phyloP scores from a whole-genome alignment of 352 stramenopile species.

The Globisporangium canariense region DNA sequence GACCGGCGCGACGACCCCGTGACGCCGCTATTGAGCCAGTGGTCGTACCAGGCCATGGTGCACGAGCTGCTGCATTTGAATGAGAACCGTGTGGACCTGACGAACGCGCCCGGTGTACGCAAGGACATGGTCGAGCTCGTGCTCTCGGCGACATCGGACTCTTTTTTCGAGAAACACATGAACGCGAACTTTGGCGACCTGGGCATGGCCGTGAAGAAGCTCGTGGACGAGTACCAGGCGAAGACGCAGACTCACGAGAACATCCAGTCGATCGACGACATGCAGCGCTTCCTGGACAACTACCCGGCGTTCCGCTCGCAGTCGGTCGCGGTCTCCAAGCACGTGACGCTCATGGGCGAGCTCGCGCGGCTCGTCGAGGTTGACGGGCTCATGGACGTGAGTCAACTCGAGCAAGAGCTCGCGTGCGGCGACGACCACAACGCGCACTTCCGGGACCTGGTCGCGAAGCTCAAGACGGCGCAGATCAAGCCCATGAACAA shows the following conservation, averaged over 20 bases:
- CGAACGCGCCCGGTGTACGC: slow-evolving; percentile 90
- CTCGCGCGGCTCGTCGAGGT: slow-evolving; percentile 96
- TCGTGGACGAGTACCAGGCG: slow-evolving; percentile 89
- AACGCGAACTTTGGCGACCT: slow-evolving; percentile 99
- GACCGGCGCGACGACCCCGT: slow-evolving; percentile 98
- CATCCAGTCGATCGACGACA: slow-evolving; percentile 95
- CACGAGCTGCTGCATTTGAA: slow-evolving; percentile 98
- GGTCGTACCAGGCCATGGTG: slow-evolving; percentile 99
- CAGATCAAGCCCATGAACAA: slow-evolving; percentile 95
- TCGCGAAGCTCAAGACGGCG: slow-evolving; percentile 77
- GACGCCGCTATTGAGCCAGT: slow-evolving; percentile 97
- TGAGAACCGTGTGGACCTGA: slow-evolving; percentile 97
- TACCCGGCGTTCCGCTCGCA: slow-evolving; percentile 96
- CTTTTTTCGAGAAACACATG: slow-evolving; percentile 96
- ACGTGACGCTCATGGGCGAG: slow-evolving; percentile 98
- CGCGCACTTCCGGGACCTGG: slow-evolving; percentile 77
- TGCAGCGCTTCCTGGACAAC: slow-evolving; percentile 98
- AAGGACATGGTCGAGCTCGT: slow-evolving; percentile 99
- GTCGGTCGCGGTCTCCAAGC: slow-evolving; percentile 97
- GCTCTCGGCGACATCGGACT: slow-evolving; percentile 92
- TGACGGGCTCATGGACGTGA: slow-evolving; percentile 97
- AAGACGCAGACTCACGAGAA: slow-evolving; percentile 84
- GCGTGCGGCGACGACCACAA: slow-evolving; percentile 86
- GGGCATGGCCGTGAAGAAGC: slow-evolving; percentile 93
- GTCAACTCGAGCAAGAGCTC: slow-evolving; percentile 94